Evolutionary conservation across 2,329 filamentous ascomycete species (phyloP).

Genomic region (Venturia nashicola): DNA sequence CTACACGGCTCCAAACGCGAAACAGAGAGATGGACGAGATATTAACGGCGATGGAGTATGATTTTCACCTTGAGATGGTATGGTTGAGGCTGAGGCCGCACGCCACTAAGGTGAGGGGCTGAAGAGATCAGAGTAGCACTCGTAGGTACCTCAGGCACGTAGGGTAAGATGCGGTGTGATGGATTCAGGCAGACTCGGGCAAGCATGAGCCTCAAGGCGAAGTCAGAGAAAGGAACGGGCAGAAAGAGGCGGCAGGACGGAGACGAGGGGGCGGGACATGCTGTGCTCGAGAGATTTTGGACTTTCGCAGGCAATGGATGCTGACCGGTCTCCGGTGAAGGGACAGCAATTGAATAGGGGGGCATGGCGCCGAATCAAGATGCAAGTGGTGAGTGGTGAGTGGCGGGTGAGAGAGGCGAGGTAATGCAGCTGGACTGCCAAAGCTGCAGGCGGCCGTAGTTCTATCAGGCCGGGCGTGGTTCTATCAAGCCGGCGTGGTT

Average conservation of each 20-base stretch:
- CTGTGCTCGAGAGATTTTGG: background rate
- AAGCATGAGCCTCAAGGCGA: too few species aligned
- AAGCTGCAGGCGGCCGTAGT: background rate
- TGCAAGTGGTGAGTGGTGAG: too few species aligned
- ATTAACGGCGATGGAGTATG: background rate
- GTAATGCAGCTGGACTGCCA: background rate
- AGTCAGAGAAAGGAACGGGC: too few species aligned
- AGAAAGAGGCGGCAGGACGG: background rate
- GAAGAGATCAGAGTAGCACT: background rate
- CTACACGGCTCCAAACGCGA: background rate
- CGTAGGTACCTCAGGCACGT: too few species aligned
- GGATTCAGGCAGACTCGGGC: background rate
- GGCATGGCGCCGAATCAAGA: background rate
- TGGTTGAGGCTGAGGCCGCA: background rate
- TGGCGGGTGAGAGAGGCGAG: too few species aligned
- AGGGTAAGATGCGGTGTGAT: background rate
- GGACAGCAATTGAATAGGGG: background rate
- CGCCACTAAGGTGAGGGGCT: slow-evolving; percentile 1
- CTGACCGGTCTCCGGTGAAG: background rate
- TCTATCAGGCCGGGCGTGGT: background rate
- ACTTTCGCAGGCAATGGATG: background rate
- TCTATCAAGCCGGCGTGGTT: too few species aligned
- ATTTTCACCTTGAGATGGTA: background rate
- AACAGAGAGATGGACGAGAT: background rate
- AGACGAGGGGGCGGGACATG: background rate